phyloP scores from a whole-genome alignment of 805 yeast species.

The Yarrowia bubula region DNA sequence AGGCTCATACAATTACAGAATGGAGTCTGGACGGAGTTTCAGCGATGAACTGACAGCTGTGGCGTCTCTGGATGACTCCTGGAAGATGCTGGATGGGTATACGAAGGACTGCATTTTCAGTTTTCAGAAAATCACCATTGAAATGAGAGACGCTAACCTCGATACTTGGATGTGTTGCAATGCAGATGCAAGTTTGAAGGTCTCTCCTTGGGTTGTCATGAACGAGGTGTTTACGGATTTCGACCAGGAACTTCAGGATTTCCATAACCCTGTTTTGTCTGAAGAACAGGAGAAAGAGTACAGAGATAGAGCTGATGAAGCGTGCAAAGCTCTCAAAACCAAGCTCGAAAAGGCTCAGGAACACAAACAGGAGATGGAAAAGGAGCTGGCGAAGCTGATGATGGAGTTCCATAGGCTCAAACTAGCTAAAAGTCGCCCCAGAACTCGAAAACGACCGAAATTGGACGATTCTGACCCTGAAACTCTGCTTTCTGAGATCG shows the following conservation, averaged over 20 bases:
- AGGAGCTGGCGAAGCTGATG: not conserved
- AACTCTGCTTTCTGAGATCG: too few species aligned
- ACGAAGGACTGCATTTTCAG: not conserved
- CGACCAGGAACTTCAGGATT: not conserved
- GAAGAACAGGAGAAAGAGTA: not conserved
- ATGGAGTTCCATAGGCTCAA: not conserved
- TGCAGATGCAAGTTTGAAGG: not conserved
- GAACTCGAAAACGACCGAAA: not conserved
- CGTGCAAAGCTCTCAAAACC: too few species aligned
- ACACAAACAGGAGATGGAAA: too few species aligned
- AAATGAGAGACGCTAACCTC: not conserved
- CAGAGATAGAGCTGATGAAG: not conserved
- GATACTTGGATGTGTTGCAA: not conserved
- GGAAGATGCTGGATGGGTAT: not conserved
- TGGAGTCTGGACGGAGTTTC: too few species aligned
- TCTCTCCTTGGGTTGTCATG: not conserved
- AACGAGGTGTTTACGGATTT: not conserved
- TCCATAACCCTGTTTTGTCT: not conserved
- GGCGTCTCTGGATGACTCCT: too few species aligned
- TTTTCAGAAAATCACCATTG: not conserved
- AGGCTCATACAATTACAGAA: too few species aligned
- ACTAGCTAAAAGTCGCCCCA: not conserved
- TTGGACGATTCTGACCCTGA: too few species aligned
- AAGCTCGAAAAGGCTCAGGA: too few species aligned
- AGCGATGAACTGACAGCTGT: too few species aligned